Conservation (phyloP, 192 early-diverging fungal species). For the Coemansia sp. region DNA sequence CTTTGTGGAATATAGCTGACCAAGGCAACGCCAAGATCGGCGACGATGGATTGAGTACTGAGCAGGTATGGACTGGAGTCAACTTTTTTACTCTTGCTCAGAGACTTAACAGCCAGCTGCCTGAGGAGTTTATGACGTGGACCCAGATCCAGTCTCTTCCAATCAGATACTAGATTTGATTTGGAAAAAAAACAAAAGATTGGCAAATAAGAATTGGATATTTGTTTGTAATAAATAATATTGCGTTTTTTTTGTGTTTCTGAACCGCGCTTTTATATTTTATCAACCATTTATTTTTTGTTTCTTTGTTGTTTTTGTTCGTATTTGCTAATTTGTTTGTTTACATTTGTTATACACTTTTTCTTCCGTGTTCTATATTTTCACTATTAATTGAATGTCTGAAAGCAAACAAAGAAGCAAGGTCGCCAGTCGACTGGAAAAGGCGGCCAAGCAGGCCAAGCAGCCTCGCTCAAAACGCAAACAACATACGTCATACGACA, state of each 20-base stretch:
- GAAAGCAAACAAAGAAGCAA: conserved; percentile 20
- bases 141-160: conserved; percentile 14
- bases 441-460: conserved; percentile 21
- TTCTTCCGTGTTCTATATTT: neutral
- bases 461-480: conserved; percentile 16
- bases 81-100: conserved; percentile 39
- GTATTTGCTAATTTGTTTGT: conserved; percentile 4
- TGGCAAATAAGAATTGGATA: neutral
- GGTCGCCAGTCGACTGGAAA: conserved; percentile 36
- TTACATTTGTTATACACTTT: neutral
- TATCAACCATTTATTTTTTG: conserved; percentile 7
- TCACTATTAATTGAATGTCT: conserved; percentile 13
- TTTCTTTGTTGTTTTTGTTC: neutral
- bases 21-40: conserved; percentile 11
- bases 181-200: neutral
- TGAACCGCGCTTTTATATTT: conserved; percentile 7
- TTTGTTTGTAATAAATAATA: conserved; percentile 3
- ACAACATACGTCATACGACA: conserved; percentile 16
- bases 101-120: conserved; percentile 28
- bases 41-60: conserved; percentile 6
- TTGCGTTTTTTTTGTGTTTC: neutral
- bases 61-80: conserved; percentile 28
- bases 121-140: conserved; percentile 45
- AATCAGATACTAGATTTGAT: neutral
- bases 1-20: conserved; percentile 27